Evolutionary conservation across 257 asterid genomes (phyloP), one percentile per base, ranked within the genome.

Genomic region (Echites panduratus): DNA sequence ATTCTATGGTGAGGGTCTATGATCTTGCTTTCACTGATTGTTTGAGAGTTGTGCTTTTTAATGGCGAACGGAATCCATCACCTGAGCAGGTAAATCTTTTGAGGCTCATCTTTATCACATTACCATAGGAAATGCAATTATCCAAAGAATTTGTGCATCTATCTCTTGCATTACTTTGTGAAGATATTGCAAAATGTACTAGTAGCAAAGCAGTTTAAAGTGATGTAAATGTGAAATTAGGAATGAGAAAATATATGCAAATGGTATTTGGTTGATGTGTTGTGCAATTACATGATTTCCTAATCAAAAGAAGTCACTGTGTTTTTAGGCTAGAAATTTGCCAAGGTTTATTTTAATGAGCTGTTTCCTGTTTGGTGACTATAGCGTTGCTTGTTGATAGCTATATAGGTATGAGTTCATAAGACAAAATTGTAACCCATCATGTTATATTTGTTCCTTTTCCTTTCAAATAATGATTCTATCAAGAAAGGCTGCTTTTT

Each of bases 11-110:
- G 75, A 88, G 83, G 82, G 93, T 94, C 26, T 87, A 91, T 77
- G 98, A 94, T 85, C 87, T 94, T 80, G 95, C 95, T 41, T 94
- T 87, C 77, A 69, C 87, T 0, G 93, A 90, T 72, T 85, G 96
- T 78, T 74, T 81, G 70, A 86, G 82, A 83, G 92, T 83, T 68
- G 89, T 94, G 73, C 48, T 94, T 64, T 90, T 94, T 49, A 90
- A 87, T 7, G 99, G 97, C 0, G 97, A 84, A 73, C 93, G 97
- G 2, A 89, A 88, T 75, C 85, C 87, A 70, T 86, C 97, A 0
- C 82, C 89, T 1, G 90, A 89, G 66, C 88, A 91, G 97, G 98
- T 91, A 89, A 77, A 14, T 1, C 50, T 78, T 59, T 45, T 44
- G 24, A 74, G 53, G 63, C 68, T 76, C 59, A 41, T 70, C 59